Evolutionary conservation across 495 filamentous ascomycete genomes (phyloP).

Genomic region (Aspergillus wentii): DNA sequence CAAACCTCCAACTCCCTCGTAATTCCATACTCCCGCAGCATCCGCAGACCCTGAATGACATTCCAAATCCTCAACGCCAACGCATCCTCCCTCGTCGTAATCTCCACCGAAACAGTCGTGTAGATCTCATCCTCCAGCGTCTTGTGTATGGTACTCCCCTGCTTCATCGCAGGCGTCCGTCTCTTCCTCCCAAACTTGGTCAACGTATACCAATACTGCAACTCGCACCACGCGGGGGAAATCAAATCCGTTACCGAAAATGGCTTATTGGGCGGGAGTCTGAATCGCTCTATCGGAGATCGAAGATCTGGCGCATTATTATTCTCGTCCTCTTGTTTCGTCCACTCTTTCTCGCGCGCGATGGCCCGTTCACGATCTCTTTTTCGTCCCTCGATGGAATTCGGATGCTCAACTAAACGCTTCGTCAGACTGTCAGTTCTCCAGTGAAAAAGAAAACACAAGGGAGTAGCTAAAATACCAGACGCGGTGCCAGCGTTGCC

Average conservation of each 20-base stretch:
- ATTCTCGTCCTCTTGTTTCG: slow-evolving; percentile 1
- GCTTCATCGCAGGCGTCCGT: slow-evolving; percentile 75
- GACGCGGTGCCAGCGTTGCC: slow-evolving; percentile 22
- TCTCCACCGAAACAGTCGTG: slow-evolving; percentile 63
- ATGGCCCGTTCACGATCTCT: slow-evolving; percentile 32
- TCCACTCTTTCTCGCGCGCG: slow-evolving; percentile 16
- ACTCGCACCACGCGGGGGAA: slow-evolving; percentile 89
- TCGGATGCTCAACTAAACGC: slow-evolving; percentile 60
- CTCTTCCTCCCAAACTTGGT: slow-evolving; percentile 69
- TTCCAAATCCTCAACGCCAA: slow-evolving; percentile 90
- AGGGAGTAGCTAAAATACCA: slow-evolving; percentile 23
- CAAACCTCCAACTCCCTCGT: slow-evolving; percentile 93
- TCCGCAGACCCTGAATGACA: slow-evolving; percentile 76
- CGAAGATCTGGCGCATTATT: slow-evolving; percentile 29
- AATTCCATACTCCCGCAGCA: slow-evolving; percentile 69
- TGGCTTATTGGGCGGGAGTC: slow-evolving; percentile 67
- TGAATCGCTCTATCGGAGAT: slow-evolving; percentile 71
- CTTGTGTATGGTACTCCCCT: slow-evolving; percentile 73
- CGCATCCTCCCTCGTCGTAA: slow-evolving; percentile 72
- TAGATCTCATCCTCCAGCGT: slow-evolving; percentile 81
- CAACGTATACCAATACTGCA: slow-evolving; percentile 87
- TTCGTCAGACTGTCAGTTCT: slow-evolving; percentile 54
- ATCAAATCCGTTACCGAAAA: slow-evolving; percentile 90
- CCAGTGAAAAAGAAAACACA: slow-evolving; percentile 5
- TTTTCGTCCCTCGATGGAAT: slow-evolving; percentile 39